Evolutionary conservation across 208 protist species (phyloP).

Genomic region (Strigomonas culicis): DNA sequence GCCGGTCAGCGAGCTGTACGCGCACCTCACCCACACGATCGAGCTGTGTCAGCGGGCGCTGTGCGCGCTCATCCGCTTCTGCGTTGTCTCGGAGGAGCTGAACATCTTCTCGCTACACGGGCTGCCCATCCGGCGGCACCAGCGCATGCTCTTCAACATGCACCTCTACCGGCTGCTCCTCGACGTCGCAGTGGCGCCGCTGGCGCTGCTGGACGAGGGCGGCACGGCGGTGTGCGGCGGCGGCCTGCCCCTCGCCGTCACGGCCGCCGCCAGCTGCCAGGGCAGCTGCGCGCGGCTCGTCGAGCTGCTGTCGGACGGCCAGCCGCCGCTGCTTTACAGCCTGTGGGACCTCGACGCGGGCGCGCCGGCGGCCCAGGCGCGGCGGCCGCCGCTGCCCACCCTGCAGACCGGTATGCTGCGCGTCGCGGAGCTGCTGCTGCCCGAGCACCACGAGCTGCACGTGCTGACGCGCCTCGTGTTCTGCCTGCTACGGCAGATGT

Average conservation of each 20-base stretch:
- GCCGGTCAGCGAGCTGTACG: conserved; percentile 20
- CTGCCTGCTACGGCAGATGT: conserved; percentile 59
- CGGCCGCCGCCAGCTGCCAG: not conserved
- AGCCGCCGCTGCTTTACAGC: not conserved
- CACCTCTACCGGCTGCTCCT: conserved; percentile 65
- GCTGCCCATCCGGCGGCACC: conserved; percentile 46
- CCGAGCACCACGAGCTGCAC: conserved; percentile 51
- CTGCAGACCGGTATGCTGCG: conserved; percentile 13
- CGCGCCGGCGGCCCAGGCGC: not conserved
- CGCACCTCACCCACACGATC: conserved; percentile 33
- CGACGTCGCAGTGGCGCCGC: conserved; percentile 65
- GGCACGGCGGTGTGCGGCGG: conserved; percentile 8
- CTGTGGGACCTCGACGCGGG: not conserved
- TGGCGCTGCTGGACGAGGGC: conserved; percentile 27
- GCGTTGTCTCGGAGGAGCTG: conserved; percentile 32
- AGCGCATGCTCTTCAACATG: conserved; percentile 71
- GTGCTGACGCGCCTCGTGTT: conserved; percentile 50
- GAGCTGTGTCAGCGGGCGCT: conserved; percentile 43
- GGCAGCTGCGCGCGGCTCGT: not conserved
- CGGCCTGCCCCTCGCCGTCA: conserved; percentile 13
- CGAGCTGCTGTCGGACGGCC: conserved; percentile 1
- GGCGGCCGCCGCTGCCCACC: not conserved
- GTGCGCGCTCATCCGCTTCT: conserved; percentile 61
- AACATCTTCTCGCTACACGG: conserved; percentile 50
- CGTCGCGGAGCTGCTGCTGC: conserved; percentile 32